phyloP scores from a whole-genome alignment of 1,284 basidiomycete species.

The Ustilago shanxiensis region DNA sequence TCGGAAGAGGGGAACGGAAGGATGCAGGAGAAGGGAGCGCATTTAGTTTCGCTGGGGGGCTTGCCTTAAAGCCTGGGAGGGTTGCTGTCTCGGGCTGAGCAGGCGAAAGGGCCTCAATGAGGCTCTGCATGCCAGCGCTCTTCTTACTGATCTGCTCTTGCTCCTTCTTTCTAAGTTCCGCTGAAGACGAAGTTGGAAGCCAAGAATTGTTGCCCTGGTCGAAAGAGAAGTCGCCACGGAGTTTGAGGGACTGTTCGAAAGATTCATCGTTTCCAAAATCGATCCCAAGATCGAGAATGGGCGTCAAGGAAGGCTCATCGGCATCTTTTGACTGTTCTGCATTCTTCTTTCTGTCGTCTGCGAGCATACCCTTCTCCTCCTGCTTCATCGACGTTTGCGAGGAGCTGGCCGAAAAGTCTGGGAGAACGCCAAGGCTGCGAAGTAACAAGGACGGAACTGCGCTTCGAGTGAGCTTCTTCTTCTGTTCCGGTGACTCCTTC shows the following conservation, averaged over 20 bases:
- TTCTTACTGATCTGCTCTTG: slow-evolving; percentile 7
- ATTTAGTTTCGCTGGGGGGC: slow-evolving; percentile 15
- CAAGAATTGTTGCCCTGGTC: slow-evolving; percentile 16
- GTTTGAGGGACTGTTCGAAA: slow-evolving; percentile 37
- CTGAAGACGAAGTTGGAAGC: slow-evolving; percentile 2
- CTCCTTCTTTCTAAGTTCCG: not conserved
- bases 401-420: slow-evolving; percentile 21
- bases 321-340: slow-evolving; percentile 17
- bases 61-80: slow-evolving; percentile 21
- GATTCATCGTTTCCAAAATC: slow-evolving; percentile 41
- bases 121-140: slow-evolving; percentile 33
- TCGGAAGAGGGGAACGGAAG: slow-evolving; percentile 31
- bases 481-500: slow-evolving; percentile 21
- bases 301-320: slow-evolving; percentile 46
- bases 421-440: slow-evolving; percentile 48
- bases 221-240: slow-evolving; percentile 39
- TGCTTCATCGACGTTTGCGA: slow-evolving; percentile 7
- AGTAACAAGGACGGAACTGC: slow-evolving; percentile 53
- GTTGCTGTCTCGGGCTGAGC: slow-evolving; percentile 29
- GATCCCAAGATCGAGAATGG: slow-evolving; percentile 54
- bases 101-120: slow-evolving; percentile 38
- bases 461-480: slow-evolving; percentile 43
- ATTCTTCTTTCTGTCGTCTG: slow-evolving; percentile 2
- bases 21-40: slow-evolving; percentile 17
- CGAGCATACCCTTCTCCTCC: slow-evolving; percentile 16